Evolutionary conservation across 495 filamentous ascomycete genomes (phyloP), one percentile per base, ranked within the genome.

Genomic region (Tuber magnatum): DNA sequence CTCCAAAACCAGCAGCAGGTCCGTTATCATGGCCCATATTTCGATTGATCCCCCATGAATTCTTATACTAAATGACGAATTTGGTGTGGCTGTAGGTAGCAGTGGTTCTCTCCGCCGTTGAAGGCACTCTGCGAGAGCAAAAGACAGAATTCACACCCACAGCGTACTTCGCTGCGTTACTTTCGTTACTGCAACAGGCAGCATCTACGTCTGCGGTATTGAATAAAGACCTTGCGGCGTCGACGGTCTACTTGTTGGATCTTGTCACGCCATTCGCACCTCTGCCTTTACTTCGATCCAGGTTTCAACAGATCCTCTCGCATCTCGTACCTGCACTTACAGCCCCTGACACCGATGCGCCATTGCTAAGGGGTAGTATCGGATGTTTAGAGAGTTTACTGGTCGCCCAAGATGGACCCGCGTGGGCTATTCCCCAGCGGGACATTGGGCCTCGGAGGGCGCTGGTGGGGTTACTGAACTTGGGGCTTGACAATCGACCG

Each of bases 181-280:
- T 99, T 61, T 93, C 94, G 46, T 87, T 99, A 8, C 88, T 99
- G 22, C 89, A 89, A 73, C 92, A 94, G 84, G 89, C 92, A 1
- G 86, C 92, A 28, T 90, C 89, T 28, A 84, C 87, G 61, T 83
- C 86, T 6, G 89, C 88, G 56, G 87, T 90, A 43, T 85, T 91
- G 72, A 96, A 97, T 84, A 94, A 93, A 83, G 92, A 95, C 71
- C 85, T 96, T 56, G 92, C 92, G 38, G 90, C 91, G 35, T 93
- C 95, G 22, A 92, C 97, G 76, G 92, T 99, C 74, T 99, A 99
- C 84, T 90, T 99, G 24, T 93, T 99, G 85, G 95, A 99, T 84
- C 85, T 94, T 77, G 89, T 96, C 77, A 92, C 93, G 22, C 90
- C 90, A 76, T 91, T 90, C 82, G 89, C 93, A 72, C 94, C 96